Evolutionary conservation across 129 eudicot genomes (phyloP), one percentile per base, ranked within the genome.

Genomic region (Ambrosia trifida): DNA sequence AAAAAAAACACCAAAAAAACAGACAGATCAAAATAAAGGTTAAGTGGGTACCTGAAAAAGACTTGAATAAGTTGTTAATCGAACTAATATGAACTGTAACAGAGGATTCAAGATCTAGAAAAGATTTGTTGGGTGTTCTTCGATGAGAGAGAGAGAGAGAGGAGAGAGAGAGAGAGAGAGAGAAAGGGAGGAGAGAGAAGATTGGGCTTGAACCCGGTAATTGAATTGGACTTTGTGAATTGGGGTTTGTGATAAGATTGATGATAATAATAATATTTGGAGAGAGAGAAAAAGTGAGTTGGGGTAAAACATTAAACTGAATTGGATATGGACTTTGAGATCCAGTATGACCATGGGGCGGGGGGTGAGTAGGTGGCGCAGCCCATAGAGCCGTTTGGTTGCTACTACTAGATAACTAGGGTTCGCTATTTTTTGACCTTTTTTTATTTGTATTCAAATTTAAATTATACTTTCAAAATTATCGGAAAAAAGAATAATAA

Each of bases 281-380:
- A 59, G 65, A 31, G 50, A 58, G 43, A 71, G n/a, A 19, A 28
- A 44, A 36, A 52, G 5, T 5, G 35, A 41, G 35, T 75, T 54
- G 70, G 75, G 50, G 36, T 44, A 35, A 73, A 60, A 75, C 17
- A 78, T 62, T 67, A 78, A 86, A 80, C 33, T 19, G 70, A 7
- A 83, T 83, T 83, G 85, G 86, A 86, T 83, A 82, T 80, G 91
- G 88, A 80, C 84, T 86, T 83, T 86, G 80, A 81, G 84, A 86
- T 83, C 88, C 91, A 83, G 51, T 20, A 53, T 72, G 62, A 60
- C 46, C 64, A 68, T 76, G 79, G 79, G 68, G 80, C 77, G 35
- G 47, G 35, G 60, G 65, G 17, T n/a, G 52, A 64, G 3, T 1
- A 67, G 5, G 41, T 28, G 68, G 53, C 53, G 64, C 52, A 79